phyloP scores from a whole-genome alignment of 2,329 filamentous ascomycete species.

The Aspergillus novoparasiticus region DNA sequence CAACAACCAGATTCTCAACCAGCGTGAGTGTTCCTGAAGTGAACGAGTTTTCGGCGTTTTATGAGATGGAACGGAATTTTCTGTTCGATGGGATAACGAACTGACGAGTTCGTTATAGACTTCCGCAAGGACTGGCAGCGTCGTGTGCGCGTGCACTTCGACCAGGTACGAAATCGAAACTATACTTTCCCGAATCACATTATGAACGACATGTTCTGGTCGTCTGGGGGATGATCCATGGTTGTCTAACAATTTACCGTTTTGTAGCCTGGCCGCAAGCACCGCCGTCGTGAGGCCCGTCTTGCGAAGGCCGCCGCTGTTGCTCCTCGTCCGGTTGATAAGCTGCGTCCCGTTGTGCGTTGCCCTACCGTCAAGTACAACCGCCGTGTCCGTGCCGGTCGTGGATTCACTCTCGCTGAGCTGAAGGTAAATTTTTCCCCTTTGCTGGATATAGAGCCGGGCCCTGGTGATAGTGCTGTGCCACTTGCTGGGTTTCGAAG shows the following conservation, averaged over 20 bases:
- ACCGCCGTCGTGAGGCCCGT: slow-evolving; percentile 85
- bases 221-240: slow-evolving; percentile 12
- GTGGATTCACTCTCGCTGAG: slow-evolving; percentile 96
- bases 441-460: not conserved
- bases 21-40: slow-evolving; percentile 65
- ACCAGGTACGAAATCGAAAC: slow-evolving; percentile 77
- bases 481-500: not conserved
- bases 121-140: slow-evolving; percentile 99
- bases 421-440: slow-evolving; percentile 74
- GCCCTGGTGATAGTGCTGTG: not conserved
- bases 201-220: slow-evolving; percentile 16
- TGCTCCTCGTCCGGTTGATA: slow-evolving; percentile 96
- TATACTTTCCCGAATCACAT: slow-evolving; percentile 17
- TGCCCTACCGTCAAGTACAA: slow-evolving; percentile 99
- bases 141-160: slow-evolving; percentile 98
- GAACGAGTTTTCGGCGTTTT: not conserved
- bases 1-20: slow-evolving; percentile 98
- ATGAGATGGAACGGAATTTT: slow-evolving; percentile 17
- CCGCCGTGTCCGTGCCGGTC: slow-evolving; percentile 92
- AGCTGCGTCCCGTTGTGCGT: slow-evolving; percentile 92
- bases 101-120: slow-evolving; percentile 58
- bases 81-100: slow-evolving; percentile 19
- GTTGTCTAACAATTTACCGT: slow-evolving; percentile 42
- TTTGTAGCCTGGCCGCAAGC: slow-evolving; percentile 91
- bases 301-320: slow-evolving; percentile 92